Conservation (phyloP, 192 early-diverging fungal species). For the Backusella mclennaniae region DNA sequence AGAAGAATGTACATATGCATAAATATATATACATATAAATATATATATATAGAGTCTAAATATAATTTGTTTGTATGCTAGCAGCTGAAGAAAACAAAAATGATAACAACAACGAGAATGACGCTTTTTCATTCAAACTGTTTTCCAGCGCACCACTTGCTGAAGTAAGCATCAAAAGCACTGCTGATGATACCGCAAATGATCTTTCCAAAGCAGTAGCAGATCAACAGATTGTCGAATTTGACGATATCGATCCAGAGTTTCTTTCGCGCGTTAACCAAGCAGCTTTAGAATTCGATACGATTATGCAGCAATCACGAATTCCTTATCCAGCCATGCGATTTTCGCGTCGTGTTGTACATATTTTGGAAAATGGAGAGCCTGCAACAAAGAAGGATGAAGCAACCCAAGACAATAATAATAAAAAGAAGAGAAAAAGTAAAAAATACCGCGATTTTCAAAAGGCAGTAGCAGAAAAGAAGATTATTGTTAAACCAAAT, state of each 20-base stretch:
- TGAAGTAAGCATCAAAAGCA: conserved; percentile 21
- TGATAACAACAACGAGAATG: neutral
- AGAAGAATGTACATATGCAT: neutral
- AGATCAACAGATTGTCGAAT: conserved; percentile 18
- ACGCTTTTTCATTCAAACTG: conserved; percentile 18
- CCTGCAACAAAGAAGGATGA: neutral
- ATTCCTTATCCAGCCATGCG: conserved; percentile 14
- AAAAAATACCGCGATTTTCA: conserved; percentile 27
- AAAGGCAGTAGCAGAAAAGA: conserved; percentile 18
- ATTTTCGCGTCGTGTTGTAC: conserved; percentile 18
- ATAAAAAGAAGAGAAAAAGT: conserved; percentile 25
- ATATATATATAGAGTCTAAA: neutral
- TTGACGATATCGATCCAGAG: conserved; percentile 29
- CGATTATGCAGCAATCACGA: conserved; percentile 28
- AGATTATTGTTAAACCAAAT: conserved; percentile 3
- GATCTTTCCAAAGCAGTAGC: conserved; percentile 17
- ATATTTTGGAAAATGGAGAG: conserved; percentile 3
- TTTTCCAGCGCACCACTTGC: conserved; percentile 23
- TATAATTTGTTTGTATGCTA: neutral
- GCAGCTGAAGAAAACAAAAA: neutral
- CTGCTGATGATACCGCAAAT: neutral
- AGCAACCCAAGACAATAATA: neutral
- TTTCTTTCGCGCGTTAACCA: conserved; percentile 4
- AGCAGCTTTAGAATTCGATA: conserved; percentile 12
- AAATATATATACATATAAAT: neutral